Conservation (phyloP, 1,284 basidiomycete genomes). For the Sutorius eximius region DNA sequence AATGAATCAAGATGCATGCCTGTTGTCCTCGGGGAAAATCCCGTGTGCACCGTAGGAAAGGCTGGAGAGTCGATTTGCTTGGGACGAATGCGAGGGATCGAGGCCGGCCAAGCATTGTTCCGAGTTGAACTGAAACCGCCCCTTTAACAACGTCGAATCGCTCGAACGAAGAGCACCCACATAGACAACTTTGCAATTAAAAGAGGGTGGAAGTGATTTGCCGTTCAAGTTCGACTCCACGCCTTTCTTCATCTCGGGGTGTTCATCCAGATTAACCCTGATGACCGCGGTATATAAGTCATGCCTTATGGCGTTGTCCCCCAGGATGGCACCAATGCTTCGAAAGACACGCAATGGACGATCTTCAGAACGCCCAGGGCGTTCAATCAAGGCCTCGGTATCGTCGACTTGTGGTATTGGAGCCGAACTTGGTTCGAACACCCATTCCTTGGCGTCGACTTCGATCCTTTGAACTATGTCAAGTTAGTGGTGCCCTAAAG, state of each 20-base stretch:
- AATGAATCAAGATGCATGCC: not conserved
- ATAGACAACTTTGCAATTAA: slow-evolving; percentile 17
- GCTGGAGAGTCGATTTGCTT: not conserved
- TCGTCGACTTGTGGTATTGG: not conserved
- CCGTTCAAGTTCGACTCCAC: slow-evolving; percentile 13
- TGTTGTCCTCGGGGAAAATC: slow-evolving; percentile 5
- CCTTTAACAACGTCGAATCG: not conserved
- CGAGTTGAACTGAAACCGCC: slow-evolving; percentile 13
- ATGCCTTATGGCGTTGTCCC: slow-evolving; percentile 7
- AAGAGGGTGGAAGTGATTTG: slow-evolving; percentile 12
- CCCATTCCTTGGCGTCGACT: slow-evolving; percentile 14
- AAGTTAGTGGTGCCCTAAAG: slow-evolving; percentile 1
- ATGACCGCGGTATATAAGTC: slow-evolving; percentile 19
- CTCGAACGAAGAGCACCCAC: not conserved
- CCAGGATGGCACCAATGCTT: not conserved
- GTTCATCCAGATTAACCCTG: slow-evolving; percentile 1
- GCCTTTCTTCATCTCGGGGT: slow-evolving; percentile 11
- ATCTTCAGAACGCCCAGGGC: not conserved
- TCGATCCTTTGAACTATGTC: slow-evolving; percentile 15
- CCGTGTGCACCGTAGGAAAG: slow-evolving; percentile 12
- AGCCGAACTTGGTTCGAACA: not conserved
- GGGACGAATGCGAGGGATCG: not conserved
- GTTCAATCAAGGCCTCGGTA: slow-evolving; percentile 4
- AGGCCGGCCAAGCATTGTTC: slow-evolving; percentile 6
- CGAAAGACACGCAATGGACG: not conserved